Base-by-base conservation (phyloP, 208 protist species). In the Acanthamoeba healyi region DNA sequence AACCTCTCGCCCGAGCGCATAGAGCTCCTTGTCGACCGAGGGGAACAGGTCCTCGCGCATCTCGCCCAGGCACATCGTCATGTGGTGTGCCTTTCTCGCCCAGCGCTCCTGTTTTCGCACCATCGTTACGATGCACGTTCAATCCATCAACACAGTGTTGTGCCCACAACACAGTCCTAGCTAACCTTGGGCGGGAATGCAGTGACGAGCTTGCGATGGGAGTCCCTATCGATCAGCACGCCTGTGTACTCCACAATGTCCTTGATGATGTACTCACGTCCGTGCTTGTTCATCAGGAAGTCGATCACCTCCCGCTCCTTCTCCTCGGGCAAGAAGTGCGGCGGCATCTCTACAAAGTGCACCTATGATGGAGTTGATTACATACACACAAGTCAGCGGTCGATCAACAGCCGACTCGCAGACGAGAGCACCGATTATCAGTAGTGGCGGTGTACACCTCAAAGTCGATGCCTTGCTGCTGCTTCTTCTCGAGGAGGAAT, bases 191-290 rank as follows among this genome's bases (percentile, higher is more conserved):
- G 79, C 42, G 79, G 79, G 49, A 87, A 87, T 5, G 49, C 46
- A 29, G 3, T 58, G 42, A 87, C 12, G 44, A 87, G 79, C 79
- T 87, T 87, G 9, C 49, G 79, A 22, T 61, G 79, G 12, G 79
- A 87, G 1, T 87, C 79, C 44, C 14, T 36, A 22, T 87, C 79
- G 2, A 87, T 17, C 32, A 87, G 49, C 42, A 87, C 79, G 46
- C 46, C 79, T 26, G 79, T 87, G 79, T 87, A 87, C 49, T 87
- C 79, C 15, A 87, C 79, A 32, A 87, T 61, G 44, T 87, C 79
- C 29, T 87, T 51, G 42, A 87, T 51, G 32, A 63, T 22, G 46
- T 61, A 87, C n/a, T 61, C 79, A 2, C 32, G 26, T 2, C 79
- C 79, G 36, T 87, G 49, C 49, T 87, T 87, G 42, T 87, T 61